phyloP scores from a whole-genome alignment of 202 grass and related monocot genomes.

The Zoysia matrella region DNA sequence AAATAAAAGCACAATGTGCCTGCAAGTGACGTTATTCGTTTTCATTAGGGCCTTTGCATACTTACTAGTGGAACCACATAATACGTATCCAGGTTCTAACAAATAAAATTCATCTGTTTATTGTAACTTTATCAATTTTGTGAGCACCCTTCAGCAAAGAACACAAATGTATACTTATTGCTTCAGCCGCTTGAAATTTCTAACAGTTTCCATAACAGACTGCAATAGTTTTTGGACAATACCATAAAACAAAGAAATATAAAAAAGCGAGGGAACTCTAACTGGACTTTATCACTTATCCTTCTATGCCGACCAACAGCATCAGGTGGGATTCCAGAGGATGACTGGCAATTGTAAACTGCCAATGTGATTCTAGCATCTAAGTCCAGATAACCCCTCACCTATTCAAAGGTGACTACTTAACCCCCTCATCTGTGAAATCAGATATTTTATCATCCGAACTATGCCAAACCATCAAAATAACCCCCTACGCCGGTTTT shows the following conservation, averaged over 20 bases:
- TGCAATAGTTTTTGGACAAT: not conserved
- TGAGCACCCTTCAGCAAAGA: not conserved
- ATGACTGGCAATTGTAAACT: not conserved
- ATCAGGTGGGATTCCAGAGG: not conserved
- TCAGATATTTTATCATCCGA: too few relatives aligned
- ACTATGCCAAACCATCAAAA: too few relatives aligned
- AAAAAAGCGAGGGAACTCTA: not conserved
- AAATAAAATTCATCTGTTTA: conserved; percentile 1
- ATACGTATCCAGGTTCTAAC: conserved; percentile 3
- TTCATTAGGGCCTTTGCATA: not conserved
- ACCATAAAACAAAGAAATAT: not conserved
- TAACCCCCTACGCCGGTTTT: too few relatives aligned
- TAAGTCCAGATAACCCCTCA: too few relatives aligned
- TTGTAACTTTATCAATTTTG: not conserved
- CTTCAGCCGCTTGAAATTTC: conserved; percentile 6
- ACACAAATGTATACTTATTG: not conserved
- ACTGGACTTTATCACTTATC: not conserved
- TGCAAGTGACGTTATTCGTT: conserved; percentile 8
- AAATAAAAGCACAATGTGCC: conserved; percentile 16
- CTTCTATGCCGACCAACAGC: not conserved
- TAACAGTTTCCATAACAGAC: not conserved
- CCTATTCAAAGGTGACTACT: too few relatives aligned
- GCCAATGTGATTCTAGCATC: not conserved
- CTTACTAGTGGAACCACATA: not conserved
- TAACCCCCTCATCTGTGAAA: too few relatives aligned